Percentiles rank a stretch among this genome's conserved stretches.
These are phyloP conservation scores for Nicotiana attenuata DNA, from an alignment of 257 asterid genomes.

Conservation along the genomic window DNA sequence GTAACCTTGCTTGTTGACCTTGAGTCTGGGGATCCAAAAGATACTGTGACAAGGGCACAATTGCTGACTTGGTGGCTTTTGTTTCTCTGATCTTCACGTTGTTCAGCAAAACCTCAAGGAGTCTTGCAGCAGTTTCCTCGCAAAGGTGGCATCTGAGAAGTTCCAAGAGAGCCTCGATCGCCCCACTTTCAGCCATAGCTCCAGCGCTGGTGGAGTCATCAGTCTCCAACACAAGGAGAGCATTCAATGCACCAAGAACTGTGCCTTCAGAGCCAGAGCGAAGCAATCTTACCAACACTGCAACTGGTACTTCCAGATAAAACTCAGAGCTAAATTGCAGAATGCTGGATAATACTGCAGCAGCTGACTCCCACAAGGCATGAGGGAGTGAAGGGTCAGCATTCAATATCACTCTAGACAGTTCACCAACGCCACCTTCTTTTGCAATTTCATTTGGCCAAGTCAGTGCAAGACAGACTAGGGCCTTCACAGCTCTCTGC, in stretches of 20 bases:
- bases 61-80: slow-evolving; percentile 86
- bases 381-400: slow-evolving; percentile 80
- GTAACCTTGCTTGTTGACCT: slow-evolving; percentile 93
- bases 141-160: slow-evolving; percentile 90
- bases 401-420: slow-evolving; percentile 81
- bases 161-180: slow-evolving; percentile 86
- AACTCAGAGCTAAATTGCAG: slow-evolving; percentile 91
- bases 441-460: slow-evolving; percentile 98
- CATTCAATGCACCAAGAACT: slow-evolving; percentile 81
- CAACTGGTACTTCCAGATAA: slow-evolving; percentile 97
- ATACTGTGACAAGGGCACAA: slow-evolving; percentile 87
- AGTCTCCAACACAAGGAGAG: slow-evolving; percentile 88
- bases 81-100: slow-evolving; percentile 92
- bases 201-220: slow-evolving; percentile 95
- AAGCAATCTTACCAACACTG: slow-evolving; percentile 84
- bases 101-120: slow-evolving; percentile 85
- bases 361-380: slow-evolving; percentile 94
- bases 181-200: slow-evolving; percentile 99
- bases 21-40: slow-evolving; percentile 98
- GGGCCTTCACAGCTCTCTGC: slow-evolving; percentile 92
- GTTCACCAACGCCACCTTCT: slow-evolving; percentile 95
- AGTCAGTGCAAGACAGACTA: slow-evolving; percentile 61
- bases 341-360: slow-evolving; percentile 82
- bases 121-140: slow-evolving; percentile 94
- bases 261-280: slow-evolving; percentile 84